Conservation (phyloP, 1,139 yeast genomes). For the Kluyveromyces sp. region DNA sequence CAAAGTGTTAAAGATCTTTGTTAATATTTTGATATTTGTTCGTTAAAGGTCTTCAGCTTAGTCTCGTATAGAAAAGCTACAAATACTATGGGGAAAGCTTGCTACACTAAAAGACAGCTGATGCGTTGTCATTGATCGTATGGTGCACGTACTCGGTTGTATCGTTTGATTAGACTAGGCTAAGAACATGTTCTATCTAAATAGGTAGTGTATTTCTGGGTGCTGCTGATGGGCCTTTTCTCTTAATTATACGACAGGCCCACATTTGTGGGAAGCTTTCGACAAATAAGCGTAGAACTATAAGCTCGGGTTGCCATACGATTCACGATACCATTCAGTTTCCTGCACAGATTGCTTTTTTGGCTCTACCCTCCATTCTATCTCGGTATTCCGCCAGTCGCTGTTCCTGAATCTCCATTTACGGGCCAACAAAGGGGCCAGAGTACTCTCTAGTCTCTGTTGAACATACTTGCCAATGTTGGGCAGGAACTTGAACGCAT, state of each 20-base stretch:
- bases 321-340: slow-evolving; percentile 9
- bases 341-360: slow-evolving; percentile 7
- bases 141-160: too few species aligned
- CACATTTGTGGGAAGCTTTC: too few species aligned
- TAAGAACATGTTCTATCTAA: too few species aligned
- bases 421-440: slow-evolving; percentile 21
- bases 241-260: too few species aligned
- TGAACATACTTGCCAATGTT: slow-evolving; percentile 38
- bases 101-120: neutral
- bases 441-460: slow-evolving; percentile 26
- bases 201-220: too few species aligned
- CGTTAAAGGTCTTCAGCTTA: neutral
- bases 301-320: neutral
- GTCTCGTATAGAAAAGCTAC: neutral
- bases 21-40: too few species aligned
- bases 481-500: slow-evolving; percentile 41
- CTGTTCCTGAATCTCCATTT: slow-evolving; percentile 34
- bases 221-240: too few species aligned
- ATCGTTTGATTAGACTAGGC: too few species aligned
- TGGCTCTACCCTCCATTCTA: slow-evolving; percentile 11
- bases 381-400: slow-evolving; percentile 2
- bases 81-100: neutral
- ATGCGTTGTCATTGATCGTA: neutral
- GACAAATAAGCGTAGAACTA: too few species aligned
- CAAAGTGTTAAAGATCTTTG: neutral